These are phyloP conservation scores for Calonectria hawksworthii DNA, from an alignment of 2,329 filamentous ascomycete genomes.

Conservation along the genomic window DNA sequence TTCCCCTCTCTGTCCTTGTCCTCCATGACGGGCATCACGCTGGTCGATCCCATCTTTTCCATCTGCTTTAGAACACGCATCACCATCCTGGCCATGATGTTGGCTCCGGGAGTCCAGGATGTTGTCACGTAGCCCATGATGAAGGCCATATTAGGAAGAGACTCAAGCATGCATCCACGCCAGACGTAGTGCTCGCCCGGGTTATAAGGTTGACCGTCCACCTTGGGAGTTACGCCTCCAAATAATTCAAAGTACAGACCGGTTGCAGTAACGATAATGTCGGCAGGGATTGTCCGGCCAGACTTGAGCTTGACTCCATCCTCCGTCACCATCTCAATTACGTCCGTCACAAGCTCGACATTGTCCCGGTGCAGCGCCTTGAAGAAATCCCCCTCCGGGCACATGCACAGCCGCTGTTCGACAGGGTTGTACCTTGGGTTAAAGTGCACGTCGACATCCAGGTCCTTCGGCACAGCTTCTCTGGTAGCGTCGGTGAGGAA, in stretches of 20 bases:
- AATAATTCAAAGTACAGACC: constrained; percentile 73
- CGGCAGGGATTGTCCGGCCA: constrained; percentile 67
- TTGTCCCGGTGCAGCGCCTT: constrained; percentile 61
- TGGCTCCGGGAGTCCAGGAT: constrained; percentile 77
- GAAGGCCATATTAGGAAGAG: constrained; percentile 73
- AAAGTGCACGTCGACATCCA: constrained; percentile 74
- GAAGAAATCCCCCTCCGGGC: constrained; percentile 70
- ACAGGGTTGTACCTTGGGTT: constrained; percentile 75
- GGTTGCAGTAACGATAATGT: constrained; percentile 79
- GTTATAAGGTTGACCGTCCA: constrained; percentile 68
- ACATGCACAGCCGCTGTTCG: constrained; percentile 83
- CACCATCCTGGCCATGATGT: constrained; percentile 63
- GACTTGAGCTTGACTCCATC: constrained; percentile 63
- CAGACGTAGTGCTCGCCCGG: constrained; percentile 69
- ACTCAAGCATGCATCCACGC: constrained; percentile 76
- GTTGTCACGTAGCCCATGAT: constrained; percentile 76
- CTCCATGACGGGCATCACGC: constrained; percentile 60
- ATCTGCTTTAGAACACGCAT: constrained; percentile 67
- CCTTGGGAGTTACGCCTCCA: constrained; percentile 63
- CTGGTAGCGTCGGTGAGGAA: constrained; percentile 59
- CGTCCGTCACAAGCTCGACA: constrained; percentile 64
- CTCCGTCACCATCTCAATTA: constrained; percentile 64
- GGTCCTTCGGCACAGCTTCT: constrained; percentile 64
- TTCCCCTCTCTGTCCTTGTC: constrained; percentile 41
- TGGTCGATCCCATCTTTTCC: constrained; percentile 59